Evolutionary conservation across 1,284 basidiomycete genomes (phyloP), one percentile per base, ranked within the genome.

Genomic region (Sanghuangporus baumii): DNA sequence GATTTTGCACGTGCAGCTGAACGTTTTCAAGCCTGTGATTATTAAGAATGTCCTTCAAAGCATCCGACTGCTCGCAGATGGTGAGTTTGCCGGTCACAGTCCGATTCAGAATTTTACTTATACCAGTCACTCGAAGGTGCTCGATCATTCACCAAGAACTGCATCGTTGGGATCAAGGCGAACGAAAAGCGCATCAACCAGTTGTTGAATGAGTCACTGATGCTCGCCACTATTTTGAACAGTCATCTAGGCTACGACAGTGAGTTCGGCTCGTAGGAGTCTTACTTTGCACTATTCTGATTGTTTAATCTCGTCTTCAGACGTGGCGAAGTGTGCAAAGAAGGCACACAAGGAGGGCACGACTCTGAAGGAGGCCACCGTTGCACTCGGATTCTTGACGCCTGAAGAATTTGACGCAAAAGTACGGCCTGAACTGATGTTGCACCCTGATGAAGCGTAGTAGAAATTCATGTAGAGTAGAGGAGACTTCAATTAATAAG

Each of bases 21-120:
- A 99, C 76, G 97, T 99, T 34, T 99, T 98, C 85, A 99, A 99
- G 79, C 97, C 97, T 51, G 94, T 99, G 66, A 90, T 99, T 69
- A 95, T 96, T 78, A 97, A 96, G 81, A 99, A 98, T 76, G 89
- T 99, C 47, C 80, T 99, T 63, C 95, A 96, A 76, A 96, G 93
- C 73, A 96, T 99, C 73, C 88, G 96, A 23, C 79, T 99, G 59
- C 81, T 99, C 56, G 86, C 94, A 60, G 97, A 99, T 77, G 97
- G 96, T 83, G 73, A 67, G 78, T 66, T 14, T 58, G 31, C 11
- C 34, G 50, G 60, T 43, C 36, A 20, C 37, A 40, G 47, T 37
- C 52, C 3, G 31, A 31, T 31, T 31, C 3, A 16, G 16, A 18
- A 14, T 1, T n/a, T 54, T 54, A 36, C 34, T 61, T 20, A 40